A percentile compares a stretch with the other conserved stretches of the same genome.
Conservation (phyloP, 2,329 filamentous ascomycete species). For the Huntiella moniliformis region DNA sequence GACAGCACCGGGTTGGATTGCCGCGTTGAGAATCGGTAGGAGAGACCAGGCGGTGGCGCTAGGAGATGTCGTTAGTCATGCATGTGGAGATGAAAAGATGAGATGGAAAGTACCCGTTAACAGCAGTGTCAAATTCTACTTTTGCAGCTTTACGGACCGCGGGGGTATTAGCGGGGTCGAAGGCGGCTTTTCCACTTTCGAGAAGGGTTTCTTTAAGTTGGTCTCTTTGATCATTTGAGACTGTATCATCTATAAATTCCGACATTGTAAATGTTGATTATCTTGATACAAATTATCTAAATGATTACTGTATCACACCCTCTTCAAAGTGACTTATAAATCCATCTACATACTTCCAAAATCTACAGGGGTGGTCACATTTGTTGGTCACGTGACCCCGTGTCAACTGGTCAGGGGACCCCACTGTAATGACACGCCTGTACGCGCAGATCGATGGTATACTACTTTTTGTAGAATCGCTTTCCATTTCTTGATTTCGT, state of each 20-base stretch:
- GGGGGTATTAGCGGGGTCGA: constrained; percentile 24
- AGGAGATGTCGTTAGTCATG: constrained; percentile 8
- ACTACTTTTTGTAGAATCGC: constrained; percentile 10
- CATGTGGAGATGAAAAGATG: not conserved
- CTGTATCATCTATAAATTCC: constrained; percentile 19
- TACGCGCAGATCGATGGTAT: too few relatives aligned
- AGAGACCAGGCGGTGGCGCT: constrained; percentile 30
- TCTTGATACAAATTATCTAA: not conserved
- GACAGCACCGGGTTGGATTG: constrained; percentile 41
- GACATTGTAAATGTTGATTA: constrained; percentile 8
- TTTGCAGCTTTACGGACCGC: constrained; percentile 19
- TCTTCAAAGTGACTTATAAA: constrained; percentile 2
- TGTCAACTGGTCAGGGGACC: not conserved
- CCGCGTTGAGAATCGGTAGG: constrained; percentile 40
- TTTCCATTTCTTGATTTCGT: constrained; percentile 1
- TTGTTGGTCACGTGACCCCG: not conserved
- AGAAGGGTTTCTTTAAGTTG: constrained; percentile 13
- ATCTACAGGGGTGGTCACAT: not conserved
- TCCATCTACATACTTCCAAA: not conserved
- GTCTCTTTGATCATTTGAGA: constrained; percentile 1
- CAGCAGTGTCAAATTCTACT: constrained; percentile 26
- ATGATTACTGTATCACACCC: too few relatives aligned
- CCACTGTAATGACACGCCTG: not conserved
- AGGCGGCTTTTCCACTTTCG: constrained; percentile 28
- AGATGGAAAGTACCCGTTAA: constrained; percentile 24